Evolutionary conservation across 345 rosid species (phyloP).

Genomic region (Angophora floribunda): DNA sequence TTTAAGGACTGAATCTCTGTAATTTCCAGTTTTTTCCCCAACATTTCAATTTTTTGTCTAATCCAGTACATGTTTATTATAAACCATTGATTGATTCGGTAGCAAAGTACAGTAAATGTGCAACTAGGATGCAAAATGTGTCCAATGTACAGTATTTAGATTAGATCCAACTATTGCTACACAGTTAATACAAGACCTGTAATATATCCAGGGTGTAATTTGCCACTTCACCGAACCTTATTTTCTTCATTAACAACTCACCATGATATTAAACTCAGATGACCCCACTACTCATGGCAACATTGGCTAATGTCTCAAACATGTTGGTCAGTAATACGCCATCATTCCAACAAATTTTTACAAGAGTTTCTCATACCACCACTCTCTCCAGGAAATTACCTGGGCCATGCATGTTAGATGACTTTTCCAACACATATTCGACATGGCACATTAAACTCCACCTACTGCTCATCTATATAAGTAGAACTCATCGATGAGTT

Average conservation of each 20-base stretch:
- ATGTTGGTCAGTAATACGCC: background rate
- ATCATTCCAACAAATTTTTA: background rate
- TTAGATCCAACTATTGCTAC: background rate
- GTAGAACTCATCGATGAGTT: background rate
- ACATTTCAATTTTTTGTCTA: background rate
- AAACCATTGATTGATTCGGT: background rate
- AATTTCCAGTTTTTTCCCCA: background rate
- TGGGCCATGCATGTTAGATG: background rate
- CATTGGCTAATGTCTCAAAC: background rate
- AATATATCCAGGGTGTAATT: background rate
- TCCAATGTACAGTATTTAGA: background rate
- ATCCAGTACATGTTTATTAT: background rate
- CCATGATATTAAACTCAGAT: background rate
- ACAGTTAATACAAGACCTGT: background rate
- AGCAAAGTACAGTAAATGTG: background rate
- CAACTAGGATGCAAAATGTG: background rate
- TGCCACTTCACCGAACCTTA: background rate
- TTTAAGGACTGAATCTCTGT: background rate
- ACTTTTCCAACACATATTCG: too few species aligned
- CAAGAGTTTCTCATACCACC: background rate
- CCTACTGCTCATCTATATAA: background rate
- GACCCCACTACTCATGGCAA: background rate
- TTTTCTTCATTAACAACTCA: background rate
- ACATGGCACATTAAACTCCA: background rate
- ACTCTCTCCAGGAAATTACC: background rate